Conservation (phyloP, 1,139 yeast genomes). For the Lodderomyces jiufengensis region DNA sequence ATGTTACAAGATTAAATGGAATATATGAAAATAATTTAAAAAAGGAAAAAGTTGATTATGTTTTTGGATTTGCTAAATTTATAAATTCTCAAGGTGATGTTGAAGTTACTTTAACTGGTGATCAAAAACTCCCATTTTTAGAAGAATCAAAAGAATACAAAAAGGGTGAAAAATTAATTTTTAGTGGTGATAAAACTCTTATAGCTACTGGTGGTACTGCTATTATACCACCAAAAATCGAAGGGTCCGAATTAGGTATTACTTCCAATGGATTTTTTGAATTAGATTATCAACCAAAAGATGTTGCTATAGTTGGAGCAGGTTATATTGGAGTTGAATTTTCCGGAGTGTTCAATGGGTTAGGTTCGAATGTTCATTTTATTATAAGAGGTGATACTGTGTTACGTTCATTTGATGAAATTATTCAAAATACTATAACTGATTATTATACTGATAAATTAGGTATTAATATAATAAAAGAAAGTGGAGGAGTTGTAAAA, state of each 20-base stretch:
- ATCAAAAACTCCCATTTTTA: slow-evolving; percentile 38
- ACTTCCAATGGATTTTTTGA: slow-evolving; percentile 91
- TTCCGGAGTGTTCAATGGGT: slow-evolving; percentile 86
- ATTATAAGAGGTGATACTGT: slow-evolving; percentile 90
- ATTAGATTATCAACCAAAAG: slow-evolving; percentile 76
- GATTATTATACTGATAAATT: slow-evolving; percentile 68
- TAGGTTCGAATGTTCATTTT: slow-evolving; percentile 85
- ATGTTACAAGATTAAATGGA: slow-evolving; percentile 81
- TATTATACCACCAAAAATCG: slow-evolving; percentile 61
- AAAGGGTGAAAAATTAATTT: slow-evolving; percentile 54
- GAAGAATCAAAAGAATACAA: slow-evolving; percentile 20
- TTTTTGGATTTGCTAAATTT: slow-evolving; percentile 87
- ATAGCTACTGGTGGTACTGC: slow-evolving; percentile 95
- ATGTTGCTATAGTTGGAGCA: slow-evolving; percentile 94
- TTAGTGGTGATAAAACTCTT: slow-evolving; percentile 76
- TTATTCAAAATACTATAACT: slow-evolving; percentile 76
- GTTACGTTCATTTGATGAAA: slow-evolving; percentile 79
- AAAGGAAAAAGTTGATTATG: slow-evolving; percentile 83
- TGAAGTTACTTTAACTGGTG: slow-evolving; percentile 58
- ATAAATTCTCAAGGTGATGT: slow-evolving; percentile 61
- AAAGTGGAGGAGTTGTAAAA: slow-evolving; percentile 51
- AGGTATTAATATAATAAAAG: slow-evolving; percentile 78
- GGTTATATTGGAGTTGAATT: slow-evolving; percentile 97
- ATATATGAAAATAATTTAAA: slow-evolving; percentile 84
- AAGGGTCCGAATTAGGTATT: slow-evolving; percentile 81